A percentile compares a stretch with the other conserved stretches of the same genome.
These are phyloP conservation scores for Ceratonia siliqua DNA, from an alignment of 306 rosid genomes.

Conservation along the genomic window DNA sequence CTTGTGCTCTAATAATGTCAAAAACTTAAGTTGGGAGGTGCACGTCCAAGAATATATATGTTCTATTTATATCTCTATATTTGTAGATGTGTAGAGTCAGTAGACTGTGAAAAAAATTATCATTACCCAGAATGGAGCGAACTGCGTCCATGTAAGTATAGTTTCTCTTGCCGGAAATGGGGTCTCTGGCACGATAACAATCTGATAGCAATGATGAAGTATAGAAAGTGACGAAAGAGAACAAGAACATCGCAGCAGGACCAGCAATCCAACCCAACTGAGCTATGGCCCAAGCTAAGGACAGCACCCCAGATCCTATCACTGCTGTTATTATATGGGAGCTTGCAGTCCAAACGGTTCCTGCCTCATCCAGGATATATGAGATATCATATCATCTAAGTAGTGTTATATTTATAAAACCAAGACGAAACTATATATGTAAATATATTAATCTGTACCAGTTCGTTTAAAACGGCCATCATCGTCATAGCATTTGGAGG, in stretches of 20 bases:
- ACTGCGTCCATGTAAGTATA: conserved; percentile 55
- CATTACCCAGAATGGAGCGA: conserved; percentile 49
- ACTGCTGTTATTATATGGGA: conserved; percentile 65
- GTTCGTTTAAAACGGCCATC: conserved; percentile 52
- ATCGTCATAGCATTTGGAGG: conserved; percentile 38
- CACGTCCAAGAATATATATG: too few relatives aligned
- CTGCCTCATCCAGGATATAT: too few relatives aligned
- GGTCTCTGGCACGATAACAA: conserved; percentile 50
- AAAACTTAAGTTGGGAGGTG: not conserved
- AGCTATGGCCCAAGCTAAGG: conserved; percentile 63
- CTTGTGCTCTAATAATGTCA: too few relatives aligned
- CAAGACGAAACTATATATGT: too few relatives aligned
- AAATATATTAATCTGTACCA: conserved; percentile 29
- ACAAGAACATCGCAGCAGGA: conserved; percentile 42
- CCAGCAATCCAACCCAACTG: conserved; percentile 67
- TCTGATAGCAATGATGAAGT: conserved; percentile 49
- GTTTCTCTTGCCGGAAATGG: conserved; percentile 44
- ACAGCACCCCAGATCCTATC: conserved; percentile 64
- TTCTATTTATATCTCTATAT: not conserved
- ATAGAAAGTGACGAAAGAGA: conserved; percentile 44
- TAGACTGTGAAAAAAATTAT: too few relatives aligned
- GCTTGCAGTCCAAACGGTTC: conserved; percentile 61
- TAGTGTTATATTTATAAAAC: too few relatives aligned
- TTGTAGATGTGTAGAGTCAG: too few relatives aligned
- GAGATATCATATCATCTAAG: too few relatives aligned